Percentiles rank a stretch among this genome's conserved stretches.
Conservation (phyloP, 805 yeast genomes). For the Lachancea sp. region DNA sequence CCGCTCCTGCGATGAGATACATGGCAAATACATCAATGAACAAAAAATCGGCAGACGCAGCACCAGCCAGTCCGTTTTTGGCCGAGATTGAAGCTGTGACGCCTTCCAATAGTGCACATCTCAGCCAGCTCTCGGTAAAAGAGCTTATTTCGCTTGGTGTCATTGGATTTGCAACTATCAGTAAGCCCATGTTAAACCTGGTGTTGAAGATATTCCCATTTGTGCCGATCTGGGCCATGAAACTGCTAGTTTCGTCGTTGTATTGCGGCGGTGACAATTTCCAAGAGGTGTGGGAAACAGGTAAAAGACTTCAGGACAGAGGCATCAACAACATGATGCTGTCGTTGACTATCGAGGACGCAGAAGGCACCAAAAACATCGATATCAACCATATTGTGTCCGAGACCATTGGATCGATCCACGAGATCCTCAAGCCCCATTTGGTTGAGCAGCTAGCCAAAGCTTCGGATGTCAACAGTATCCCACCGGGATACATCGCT, state of each 20-base stretch:
- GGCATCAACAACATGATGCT: conserved; percentile 93
- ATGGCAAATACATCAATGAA: conserved; percentile 1
- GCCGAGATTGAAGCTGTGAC: neutral
- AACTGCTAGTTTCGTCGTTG: conserved; percentile 66
- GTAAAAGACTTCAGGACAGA: conserved; percentile 55
- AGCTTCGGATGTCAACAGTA: conserved; percentile 48
- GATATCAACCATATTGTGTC: conserved; percentile 53
- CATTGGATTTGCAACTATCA: conserved; percentile 64
- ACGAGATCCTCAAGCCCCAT: conserved; percentile 63
- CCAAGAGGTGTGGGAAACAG: conserved; percentile 63
- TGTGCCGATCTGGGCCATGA: conserved; percentile 66
- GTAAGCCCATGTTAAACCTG: conserved; percentile 52
- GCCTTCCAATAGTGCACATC: conserved; percentile 31
- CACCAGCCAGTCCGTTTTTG: conserved; percentile 4
- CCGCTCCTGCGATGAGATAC: neutral
- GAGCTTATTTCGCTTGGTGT: conserved; percentile 60
- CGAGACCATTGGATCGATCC: conserved; percentile 62
- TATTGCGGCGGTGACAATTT: conserved; percentile 89
- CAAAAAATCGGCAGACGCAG: conserved; percentile 12
- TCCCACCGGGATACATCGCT: conserved; percentile 90
- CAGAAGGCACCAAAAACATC: conserved; percentile 64
- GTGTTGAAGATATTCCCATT: conserved; percentile 65
- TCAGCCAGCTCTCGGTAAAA: conserved; percentile 45
- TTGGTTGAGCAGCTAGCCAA: conserved; percentile 49
- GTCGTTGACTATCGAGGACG: conserved; percentile 88